Percentiles rank a stretch among this genome's conserved stretches.
Conservation (phyloP, 768 basidiomycete species). For the Lentinus brumalis region DNA sequence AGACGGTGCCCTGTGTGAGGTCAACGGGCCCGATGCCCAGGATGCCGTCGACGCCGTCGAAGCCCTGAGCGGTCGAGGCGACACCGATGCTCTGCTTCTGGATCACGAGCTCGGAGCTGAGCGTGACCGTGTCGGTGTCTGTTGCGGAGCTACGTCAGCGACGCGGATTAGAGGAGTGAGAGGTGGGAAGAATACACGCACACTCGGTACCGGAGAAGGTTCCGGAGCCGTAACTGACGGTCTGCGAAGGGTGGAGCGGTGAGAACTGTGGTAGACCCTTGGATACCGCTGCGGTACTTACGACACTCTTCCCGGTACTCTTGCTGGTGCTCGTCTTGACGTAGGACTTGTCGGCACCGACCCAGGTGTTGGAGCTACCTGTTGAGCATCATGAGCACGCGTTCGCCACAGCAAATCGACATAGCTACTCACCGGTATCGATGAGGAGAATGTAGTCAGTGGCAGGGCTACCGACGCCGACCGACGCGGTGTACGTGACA, state of each 20-base stretch:
- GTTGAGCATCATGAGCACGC: background rate
- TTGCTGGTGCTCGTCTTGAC: slow-evolving; percentile 47
- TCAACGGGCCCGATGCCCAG: slow-evolving; percentile 57
- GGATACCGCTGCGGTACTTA: slow-evolving; percentile 31
- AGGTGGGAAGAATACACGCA: slow-evolving; percentile 27
- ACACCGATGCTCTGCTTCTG: slow-evolving; percentile 51
- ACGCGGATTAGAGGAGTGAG: background rate
- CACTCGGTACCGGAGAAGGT: slow-evolving; percentile 55
- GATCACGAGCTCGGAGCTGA: slow-evolving; percentile 43
- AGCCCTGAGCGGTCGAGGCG: slow-evolving; percentile 44
- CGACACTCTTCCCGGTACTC: slow-evolving; percentile 38
- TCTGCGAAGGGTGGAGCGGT: slow-evolving; percentile 32
- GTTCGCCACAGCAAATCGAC: background rate
- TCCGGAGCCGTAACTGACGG: slow-evolving; percentile 57
- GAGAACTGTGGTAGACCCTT: background rate
- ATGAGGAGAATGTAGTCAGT: slow-evolving; percentile 55
- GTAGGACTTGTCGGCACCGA: slow-evolving; percentile 53
- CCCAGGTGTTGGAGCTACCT: slow-evolving; percentile 57
- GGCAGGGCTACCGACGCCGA: slow-evolving; percentile 54
- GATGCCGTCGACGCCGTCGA: slow-evolving; percentile 53
- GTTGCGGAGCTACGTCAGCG: background rate
- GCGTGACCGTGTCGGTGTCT: slow-evolving; percentile 52
- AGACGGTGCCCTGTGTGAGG: slow-evolving; percentile 49
- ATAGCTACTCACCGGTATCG: slow-evolving; percentile 48
- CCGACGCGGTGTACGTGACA: slow-evolving; percentile 55